Evolutionary conservation across 2,329 filamentous ascomycete genomes (phyloP).

Genomic region (Claviceps paspali): DNA sequence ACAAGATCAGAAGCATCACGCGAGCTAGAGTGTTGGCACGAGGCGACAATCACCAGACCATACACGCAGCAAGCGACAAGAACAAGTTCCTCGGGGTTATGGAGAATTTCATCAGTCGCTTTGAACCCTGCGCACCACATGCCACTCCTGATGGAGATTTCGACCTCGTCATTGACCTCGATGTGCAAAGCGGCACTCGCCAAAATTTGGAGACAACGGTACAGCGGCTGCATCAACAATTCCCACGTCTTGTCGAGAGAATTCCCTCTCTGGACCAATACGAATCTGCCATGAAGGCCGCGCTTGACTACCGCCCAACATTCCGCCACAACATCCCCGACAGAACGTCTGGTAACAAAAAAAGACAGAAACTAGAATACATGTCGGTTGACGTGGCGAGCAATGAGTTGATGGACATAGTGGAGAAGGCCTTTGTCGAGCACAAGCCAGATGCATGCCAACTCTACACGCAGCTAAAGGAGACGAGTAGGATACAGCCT

Average conservation of each 20-base stretch:
- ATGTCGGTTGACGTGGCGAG: conserved; percentile 34
- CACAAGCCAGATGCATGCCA: conserved; percentile 26
- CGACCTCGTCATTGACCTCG: conserved; percentile 70
- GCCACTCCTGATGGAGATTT: conserved; percentile 65
- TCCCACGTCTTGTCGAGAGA: conserved; percentile 58
- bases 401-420: conserved; percentile 31
- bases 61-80: conserved; percentile 63
- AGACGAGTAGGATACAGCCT: conserved; percentile 60
- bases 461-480: conserved; percentile 63
- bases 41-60: conserved; percentile 96
- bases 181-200: conserved; percentile 62
- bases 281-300: conserved; percentile 61
- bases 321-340: conserved; percentile 61
- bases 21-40: conserved; percentile 65
- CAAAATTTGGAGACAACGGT: conserved; percentile 74
- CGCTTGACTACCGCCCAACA: conserved; percentile 62
- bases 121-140: conserved; percentile 58
- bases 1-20: conserved; percentile 59
- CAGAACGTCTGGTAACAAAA: conserved; percentile 8
- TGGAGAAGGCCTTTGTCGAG: conserved; percentile 55
- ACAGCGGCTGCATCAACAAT: conserved; percentile 53
- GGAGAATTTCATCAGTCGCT: conserved; percentile 81
- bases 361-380: conserved; percentile 41
- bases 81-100: conserved; percentile 77
- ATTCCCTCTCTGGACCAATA: conserved; percentile 60